These are phyloP conservation scores for Aureococcus anophagefferens DNA, from an alignment of 108 stramenopile genomes.

Conservation along the genomic window DNA sequence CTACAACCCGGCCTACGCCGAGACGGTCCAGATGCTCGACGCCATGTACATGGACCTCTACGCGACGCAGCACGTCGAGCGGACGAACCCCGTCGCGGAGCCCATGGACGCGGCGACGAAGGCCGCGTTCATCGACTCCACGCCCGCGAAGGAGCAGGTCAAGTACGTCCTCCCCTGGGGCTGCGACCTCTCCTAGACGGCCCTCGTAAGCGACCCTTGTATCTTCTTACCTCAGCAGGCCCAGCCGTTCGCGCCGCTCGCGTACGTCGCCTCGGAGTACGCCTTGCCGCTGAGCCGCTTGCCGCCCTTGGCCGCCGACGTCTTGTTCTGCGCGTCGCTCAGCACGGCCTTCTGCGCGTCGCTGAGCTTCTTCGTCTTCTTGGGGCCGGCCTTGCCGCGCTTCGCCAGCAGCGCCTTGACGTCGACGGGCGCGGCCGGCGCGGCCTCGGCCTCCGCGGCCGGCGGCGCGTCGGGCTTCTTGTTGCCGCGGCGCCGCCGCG, in stretches of 20 bases:
- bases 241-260: conserved; percentile 94
- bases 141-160: too few species aligned
- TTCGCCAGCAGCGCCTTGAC: conserved; percentile 92
- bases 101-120: too few species aligned
- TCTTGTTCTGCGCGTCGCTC: conserved; percentile 97
- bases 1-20: too few species aligned
- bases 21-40: too few species aligned
- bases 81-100: too few species aligned
- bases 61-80: too few species aligned
- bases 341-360: conserved; percentile 97
- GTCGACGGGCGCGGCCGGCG: conserved; percentile 88
- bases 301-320: conserved; percentile 84
- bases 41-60: too few species aligned
- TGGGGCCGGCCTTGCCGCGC: conserved; percentile 93
- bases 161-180: too few species aligned
- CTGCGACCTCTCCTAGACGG: too few species aligned
- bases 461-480: conserved; percentile 86
- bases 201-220: conserved; percentile 99
- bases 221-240: conserved; percentile 93
- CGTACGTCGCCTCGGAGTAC: conserved; percentile 82
- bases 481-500: conserved; percentile 73
- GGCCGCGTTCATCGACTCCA: too few species aligned
- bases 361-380: conserved; percentile 81
- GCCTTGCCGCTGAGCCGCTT: conserved; percentile 83
- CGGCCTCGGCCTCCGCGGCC: conserved; percentile 81